These are phyloP conservation scores for Deinandra increscens DNA, from an alignment of 129 eudicot species.

Conservation along the genomic window DNA sequence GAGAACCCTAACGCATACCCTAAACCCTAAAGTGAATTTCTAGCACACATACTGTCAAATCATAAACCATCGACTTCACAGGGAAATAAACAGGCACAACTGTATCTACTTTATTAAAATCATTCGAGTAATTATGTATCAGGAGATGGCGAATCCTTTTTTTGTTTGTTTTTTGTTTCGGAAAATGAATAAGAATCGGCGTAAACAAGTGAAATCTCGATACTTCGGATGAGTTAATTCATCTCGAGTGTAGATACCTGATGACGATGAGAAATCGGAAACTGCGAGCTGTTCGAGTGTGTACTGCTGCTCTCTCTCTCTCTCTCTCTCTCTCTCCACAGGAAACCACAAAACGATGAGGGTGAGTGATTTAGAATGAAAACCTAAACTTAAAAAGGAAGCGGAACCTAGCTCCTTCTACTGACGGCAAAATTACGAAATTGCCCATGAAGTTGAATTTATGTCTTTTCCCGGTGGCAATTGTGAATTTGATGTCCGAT, in stretches of 20 bases:
- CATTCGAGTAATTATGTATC: background rate
- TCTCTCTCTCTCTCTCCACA: slow-evolving; percentile 25
- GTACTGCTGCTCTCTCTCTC: background rate
- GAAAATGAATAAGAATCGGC: background rate
- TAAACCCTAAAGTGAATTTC: slow-evolving; percentile 25
- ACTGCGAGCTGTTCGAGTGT: slow-evolving; percentile 13
- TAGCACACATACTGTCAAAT: background rate
- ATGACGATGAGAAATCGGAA: slow-evolving; percentile 9
- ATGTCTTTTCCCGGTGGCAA: no score
- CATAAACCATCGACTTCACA: background rate
- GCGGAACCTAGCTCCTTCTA: slow-evolving; percentile 44
- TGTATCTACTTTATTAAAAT: background rate
- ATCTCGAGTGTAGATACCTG: slow-evolving; percentile 18
- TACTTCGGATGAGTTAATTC: slow-evolving; percentile 7
- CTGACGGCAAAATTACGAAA: background rate
- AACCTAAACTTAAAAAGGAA: slow-evolving; percentile 31
- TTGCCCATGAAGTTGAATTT: no score
- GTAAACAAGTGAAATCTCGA: slow-evolving; percentile 14
- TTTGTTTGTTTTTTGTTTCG: no score
- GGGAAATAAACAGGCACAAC: background rate
- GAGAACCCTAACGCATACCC: slow-evolving; percentile 6
- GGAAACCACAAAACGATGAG: slow-evolving; percentile 32
- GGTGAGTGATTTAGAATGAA: slow-evolving; percentile 16
- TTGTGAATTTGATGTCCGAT: no score
- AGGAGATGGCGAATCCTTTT: slow-evolving; percentile 1